Evolutionary conservation across 2,329 filamentous ascomycete genomes (phyloP).

Genomic region (Aspergillus sp.): DNA sequence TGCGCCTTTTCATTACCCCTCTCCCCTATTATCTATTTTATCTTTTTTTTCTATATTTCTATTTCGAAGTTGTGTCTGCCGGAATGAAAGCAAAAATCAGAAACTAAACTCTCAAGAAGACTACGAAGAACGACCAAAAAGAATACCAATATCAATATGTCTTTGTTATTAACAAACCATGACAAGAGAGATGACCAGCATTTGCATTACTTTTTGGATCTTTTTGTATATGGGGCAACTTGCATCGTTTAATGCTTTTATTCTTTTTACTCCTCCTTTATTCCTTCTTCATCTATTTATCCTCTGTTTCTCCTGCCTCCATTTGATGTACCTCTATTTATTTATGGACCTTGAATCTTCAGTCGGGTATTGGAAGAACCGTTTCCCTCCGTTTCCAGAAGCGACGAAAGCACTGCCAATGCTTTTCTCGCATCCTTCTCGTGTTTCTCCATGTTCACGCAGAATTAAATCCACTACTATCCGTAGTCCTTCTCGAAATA

Average conservation of each 20-base stretch:
- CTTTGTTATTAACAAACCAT: conserved; percentile 19
- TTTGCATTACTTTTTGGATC: conserved; percentile 35
- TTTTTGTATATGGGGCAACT: conserved; percentile 34
- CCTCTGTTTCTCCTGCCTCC: conserved; percentile 19
- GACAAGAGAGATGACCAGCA: conserved; percentile 39
- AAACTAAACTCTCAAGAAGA: conserved; percentile 29
- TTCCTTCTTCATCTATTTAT: conserved; percentile 16
- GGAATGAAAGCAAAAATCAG: conserved; percentile 23
- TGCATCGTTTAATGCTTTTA: conserved; percentile 29
- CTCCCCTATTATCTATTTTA: conserved; percentile 7
- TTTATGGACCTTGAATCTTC: neutral
- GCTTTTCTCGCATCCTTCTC: no score
- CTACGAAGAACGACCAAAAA: conserved; percentile 39
- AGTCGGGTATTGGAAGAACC: no score
- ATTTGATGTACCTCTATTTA: conserved; percentile 8
- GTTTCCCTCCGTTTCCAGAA: no score
- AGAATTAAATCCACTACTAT: no score
- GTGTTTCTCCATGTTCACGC: no score
- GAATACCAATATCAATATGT: conserved; percentile 21
- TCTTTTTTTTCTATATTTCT: conserved; percentile 13
- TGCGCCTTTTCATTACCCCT: conserved; percentile 22
- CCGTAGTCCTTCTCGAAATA: no score
- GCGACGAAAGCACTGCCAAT: no score
- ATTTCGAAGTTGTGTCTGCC: conserved; percentile 21
- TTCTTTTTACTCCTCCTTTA: conserved; percentile 16